phyloP scores from a whole-genome alignment of 352 stramenopile species.

The Thalassiosira delicatula region DNA sequence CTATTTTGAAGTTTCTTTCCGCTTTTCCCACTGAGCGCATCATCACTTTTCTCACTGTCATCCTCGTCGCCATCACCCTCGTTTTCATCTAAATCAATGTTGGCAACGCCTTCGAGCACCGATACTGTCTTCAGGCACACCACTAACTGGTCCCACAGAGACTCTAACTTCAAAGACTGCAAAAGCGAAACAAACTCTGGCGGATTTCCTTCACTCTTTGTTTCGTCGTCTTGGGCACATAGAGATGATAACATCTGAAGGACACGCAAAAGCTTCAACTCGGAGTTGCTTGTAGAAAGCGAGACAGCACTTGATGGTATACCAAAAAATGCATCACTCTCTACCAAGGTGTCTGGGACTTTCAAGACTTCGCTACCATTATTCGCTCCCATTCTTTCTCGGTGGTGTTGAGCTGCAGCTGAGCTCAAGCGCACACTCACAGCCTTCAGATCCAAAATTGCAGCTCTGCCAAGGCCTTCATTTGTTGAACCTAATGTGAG shows the following conservation, averaged over 20 bases:
- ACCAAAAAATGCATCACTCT: conserved; percentile 40
- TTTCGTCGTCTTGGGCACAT: conserved; percentile 78
- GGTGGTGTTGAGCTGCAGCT: conserved; percentile 43
- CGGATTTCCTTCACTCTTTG: conserved; percentile 72
- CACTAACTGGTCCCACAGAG: conserved; percentile 84
- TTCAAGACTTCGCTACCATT: conserved; percentile 8
- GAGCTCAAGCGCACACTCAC: conserved; percentile 76
- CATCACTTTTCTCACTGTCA: conserved; percentile 77
- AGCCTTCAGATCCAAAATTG: conserved; percentile 80
- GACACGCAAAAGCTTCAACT: conserved; percentile 94
- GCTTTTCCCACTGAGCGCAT: conserved; percentile 51
- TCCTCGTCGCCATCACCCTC: conserved; percentile 72
- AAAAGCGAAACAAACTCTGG: conserved; percentile 85
- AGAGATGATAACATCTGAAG: conserved; percentile 92
- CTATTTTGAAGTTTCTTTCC: conserved; percentile 62
- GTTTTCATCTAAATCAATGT: conserved; percentile 63
- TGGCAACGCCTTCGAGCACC: conserved; percentile 76
- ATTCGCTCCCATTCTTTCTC: conserved; percentile 34
- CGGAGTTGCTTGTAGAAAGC: conserved; percentile 85
- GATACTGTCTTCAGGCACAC: conserved; percentile 79
- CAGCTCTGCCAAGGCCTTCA: conserved; percentile 72
- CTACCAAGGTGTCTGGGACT: neutral
- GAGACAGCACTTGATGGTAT: conserved; percentile 80
- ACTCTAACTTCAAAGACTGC: conserved; percentile 79
- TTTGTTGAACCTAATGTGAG: neutral